These are phyloP conservation scores for Tylopilus orsonianus DNA, from an alignment of 1,284 basidiomycete genomes.

Conservation along the genomic window DNA sequence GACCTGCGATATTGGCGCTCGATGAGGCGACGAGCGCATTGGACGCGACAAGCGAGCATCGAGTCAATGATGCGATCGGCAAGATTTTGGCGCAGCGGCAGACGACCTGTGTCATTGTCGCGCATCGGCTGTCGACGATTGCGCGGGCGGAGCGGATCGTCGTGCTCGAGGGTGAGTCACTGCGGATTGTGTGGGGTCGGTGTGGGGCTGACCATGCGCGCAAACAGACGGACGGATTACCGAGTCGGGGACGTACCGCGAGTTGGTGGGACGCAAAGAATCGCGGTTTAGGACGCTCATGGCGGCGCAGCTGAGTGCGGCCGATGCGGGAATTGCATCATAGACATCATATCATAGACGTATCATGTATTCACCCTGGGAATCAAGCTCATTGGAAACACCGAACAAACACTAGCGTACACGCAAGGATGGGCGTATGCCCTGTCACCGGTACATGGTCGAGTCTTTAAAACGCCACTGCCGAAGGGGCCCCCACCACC, in stretches of 20 bases:
- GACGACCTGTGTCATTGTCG: conserved; percentile 88
- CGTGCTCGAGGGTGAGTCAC: conserved; percentile 71
- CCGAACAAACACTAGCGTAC: conserved; percentile 5
- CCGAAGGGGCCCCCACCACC: conserved; percentile 78
- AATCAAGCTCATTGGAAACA: conserved; percentile 16
- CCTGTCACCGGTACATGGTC: conserved; percentile 56
- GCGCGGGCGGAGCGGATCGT: conserved; percentile 83
- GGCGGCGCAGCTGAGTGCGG: conserved; percentile 79
- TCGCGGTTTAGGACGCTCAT: conserved; percentile 82
- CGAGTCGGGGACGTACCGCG: conserved; percentile 82
- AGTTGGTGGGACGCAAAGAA: conserved; percentile 65
- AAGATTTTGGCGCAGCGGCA: conserved; percentile 75
- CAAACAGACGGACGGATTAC: conserved; percentile 70
- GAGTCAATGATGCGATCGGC: conserved; percentile 87
- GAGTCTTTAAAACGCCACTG: conserved; percentile 74
- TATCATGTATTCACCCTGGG: conserved; percentile 2
- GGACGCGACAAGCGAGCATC: conserved; percentile 87
- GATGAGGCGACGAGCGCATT: conserved; percentile 86
- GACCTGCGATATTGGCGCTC: conserved; percentile 77
- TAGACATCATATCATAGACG: conserved; percentile 10
- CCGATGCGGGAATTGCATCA: conserved; percentile 27
- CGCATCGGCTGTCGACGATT: conserved; percentile 84
- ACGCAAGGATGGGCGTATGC: conserved; percentile 7
- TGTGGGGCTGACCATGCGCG: neutral
- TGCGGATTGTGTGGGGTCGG: neutral